These are phyloP conservation scores for Cyclocybe cylindracea DNA, from an alignment of 768 basidiomycete genomes.

Conservation along the genomic window DNA sequence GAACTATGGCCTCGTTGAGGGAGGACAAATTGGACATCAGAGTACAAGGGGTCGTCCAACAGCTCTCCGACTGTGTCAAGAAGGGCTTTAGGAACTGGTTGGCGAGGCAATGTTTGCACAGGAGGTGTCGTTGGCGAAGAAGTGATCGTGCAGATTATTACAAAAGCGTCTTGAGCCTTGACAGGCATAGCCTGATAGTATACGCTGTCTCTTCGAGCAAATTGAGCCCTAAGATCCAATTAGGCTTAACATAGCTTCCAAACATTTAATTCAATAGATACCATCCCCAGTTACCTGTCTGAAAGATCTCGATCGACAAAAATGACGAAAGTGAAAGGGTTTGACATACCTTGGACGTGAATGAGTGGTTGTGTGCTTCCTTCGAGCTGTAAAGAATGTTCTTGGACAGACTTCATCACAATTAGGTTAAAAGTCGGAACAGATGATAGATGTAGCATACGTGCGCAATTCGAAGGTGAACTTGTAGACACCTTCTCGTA, in stretches of 20 bases:
- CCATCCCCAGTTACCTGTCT: conserved; percentile 93
- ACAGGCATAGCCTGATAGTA: conserved; percentile 58
- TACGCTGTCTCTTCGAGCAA: conserved; percentile 71
- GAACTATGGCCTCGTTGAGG: conserved; percentile 43
- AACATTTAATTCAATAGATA: conserved; percentile 23
- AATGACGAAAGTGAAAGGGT: not conserved
- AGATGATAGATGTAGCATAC: conserved; percentile 30
- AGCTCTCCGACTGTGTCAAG: conserved; percentile 73
- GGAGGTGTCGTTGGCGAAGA: conserved; percentile 59
- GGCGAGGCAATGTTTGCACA: conserved; percentile 43
- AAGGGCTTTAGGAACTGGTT: conserved; percentile 65
- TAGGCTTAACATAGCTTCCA: not conserved
- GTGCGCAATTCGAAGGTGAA: conserved; percentile 83
- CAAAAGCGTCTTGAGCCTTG: conserved; percentile 64
- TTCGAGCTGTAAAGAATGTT: conserved; percentile 60
- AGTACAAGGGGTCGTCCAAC: conserved; percentile 81
- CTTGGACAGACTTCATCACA: conserved; percentile 27
- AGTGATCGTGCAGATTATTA: conserved; percentile 78
- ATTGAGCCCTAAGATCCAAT: conserved; percentile 61
- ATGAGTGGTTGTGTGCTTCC: conserved; percentile 82
- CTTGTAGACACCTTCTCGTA: conserved; percentile 82
- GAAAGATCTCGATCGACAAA: not conserved
- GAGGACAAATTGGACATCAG: conserved; percentile 81
- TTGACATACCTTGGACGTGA: conserved; percentile 59
- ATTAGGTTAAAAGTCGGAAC: not conserved